Evolutionary conservation across 2,329 filamentous ascomycete genomes (phyloP).

Genomic region (Phoma sp.): DNA sequence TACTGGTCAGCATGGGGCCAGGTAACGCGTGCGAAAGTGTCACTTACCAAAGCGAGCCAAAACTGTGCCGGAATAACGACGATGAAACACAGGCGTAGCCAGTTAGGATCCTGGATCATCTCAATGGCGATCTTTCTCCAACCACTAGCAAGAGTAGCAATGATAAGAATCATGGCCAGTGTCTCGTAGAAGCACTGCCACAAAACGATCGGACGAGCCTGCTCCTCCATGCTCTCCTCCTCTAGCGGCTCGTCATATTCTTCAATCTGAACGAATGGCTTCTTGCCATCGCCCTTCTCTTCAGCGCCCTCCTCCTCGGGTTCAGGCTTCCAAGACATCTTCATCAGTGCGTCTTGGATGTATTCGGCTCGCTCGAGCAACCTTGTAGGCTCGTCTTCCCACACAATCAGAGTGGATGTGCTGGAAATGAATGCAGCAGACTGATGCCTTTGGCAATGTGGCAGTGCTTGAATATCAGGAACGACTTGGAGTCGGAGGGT

Average conservation of each 20-base stretch:
- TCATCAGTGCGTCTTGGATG: conserved; percentile 79
- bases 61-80: conserved; percentile 60
- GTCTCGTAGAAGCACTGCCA: conserved; percentile 62
- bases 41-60: conserved; percentile 61
- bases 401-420: conserved; percentile 74
- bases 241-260: conserved; percentile 35
- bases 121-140: conserved; percentile 63
- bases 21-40: no score
- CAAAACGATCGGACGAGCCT: conserved; percentile 59
- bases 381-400: conserved; percentile 80
- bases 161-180: conserved; percentile 59
- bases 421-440: conserved; percentile 79
- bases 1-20: conserved; percentile 16
- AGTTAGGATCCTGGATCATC: conserved; percentile 60
- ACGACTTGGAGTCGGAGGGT: conserved; percentile 68
- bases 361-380: conserved; percentile 71
- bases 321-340: conserved; percentile 65
- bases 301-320: conserved; percentile 51
- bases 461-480: conserved; percentile 62
- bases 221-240: conserved; percentile 12
- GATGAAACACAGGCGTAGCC: conserved; percentile 62
- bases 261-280: conserved; percentile 18
- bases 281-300: conserved; percentile 37
- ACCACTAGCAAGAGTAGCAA: conserved; percentile 62
- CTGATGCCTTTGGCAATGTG: conserved; percentile 73